Evolutionary conservation across 2,329 filamentous ascomycete species (phyloP).

Genomic region (Esteya vermicola): DNA sequence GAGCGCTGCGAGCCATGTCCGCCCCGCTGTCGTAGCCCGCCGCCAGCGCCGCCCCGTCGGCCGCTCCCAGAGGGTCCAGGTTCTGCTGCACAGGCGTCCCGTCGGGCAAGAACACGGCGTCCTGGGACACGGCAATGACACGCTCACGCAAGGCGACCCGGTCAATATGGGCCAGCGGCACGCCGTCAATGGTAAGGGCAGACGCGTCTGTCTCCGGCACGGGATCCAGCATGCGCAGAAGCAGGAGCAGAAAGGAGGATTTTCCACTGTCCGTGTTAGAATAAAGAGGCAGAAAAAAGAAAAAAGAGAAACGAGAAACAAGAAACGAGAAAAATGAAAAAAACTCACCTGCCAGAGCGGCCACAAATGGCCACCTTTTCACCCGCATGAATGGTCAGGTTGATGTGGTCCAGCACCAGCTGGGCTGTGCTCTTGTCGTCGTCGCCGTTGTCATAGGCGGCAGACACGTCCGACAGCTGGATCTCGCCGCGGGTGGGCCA

Average conservation of each 20-base stretch:
- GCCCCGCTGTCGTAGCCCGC: slow-evolving; percentile 12
- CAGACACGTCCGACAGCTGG: slow-evolving; percentile 13
- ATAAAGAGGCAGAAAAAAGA: too few relatives aligned
- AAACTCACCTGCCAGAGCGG: slow-evolving; percentile 20
- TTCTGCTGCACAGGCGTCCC: slow-evolving; percentile 22
- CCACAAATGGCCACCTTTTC: slow-evolving; percentile 29
- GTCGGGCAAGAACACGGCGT: slow-evolving; percentile 34
- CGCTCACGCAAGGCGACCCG: slow-evolving; percentile 28
- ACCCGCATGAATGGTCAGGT: slow-evolving; percentile 16
- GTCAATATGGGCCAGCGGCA: slow-evolving; percentile 22
- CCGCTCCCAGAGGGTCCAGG: slow-evolving; percentile 23
- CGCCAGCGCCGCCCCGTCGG: slow-evolving; percentile 6
- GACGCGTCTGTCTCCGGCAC: slow-evolving; percentile 21
- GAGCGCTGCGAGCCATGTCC: slow-evolving; percentile 17
- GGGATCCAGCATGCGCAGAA: slow-evolving; percentile 27
- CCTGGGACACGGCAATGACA: slow-evolving; percentile 38
- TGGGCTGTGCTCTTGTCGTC: slow-evolving; percentile 13
- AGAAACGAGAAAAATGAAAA: too few relatives aligned
- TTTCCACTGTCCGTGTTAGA: slow-evolving; percentile 25
- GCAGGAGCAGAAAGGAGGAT: slow-evolving; percentile 25
- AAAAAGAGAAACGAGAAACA: too few relatives aligned
- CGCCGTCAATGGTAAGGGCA: slow-evolving; percentile 28
- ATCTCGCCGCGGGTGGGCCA: slow-evolving; percentile 15
- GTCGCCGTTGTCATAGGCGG: slow-evolving; percentile 11
- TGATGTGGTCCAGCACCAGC: slow-evolving; percentile 10